Evolutionary conservation across 1,139 yeast species (phyloP).

Genomic region (Geotrichum macrosporum): DNA sequence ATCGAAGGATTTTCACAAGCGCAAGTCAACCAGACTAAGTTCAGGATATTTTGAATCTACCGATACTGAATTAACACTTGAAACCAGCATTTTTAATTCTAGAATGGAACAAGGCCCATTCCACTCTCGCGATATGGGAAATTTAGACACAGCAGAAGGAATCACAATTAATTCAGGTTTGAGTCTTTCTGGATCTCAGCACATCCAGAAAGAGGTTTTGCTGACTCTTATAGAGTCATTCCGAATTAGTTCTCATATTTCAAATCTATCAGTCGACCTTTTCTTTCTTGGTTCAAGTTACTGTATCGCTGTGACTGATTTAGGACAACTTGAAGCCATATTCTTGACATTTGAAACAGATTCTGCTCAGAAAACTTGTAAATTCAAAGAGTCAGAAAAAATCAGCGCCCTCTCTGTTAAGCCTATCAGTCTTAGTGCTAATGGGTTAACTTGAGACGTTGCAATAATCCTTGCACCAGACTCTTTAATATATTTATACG

Average conservation of each 20-base stretch:
- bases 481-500: conserved; percentile 44
- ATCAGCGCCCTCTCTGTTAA: conserved; percentile 8
- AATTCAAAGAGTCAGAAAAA: conserved; percentile 9
- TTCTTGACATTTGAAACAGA: conserved; percentile 12
- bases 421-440: conserved; percentile 2
- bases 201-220: conserved; percentile 12
- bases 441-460: conserved; percentile 4
- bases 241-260: conserved; percentile 3
- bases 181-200: conserved; percentile 5
- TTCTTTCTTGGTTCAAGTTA: background rate
- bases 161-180: conserved; percentile 4
- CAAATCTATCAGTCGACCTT: conserved; percentile 1
- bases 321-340: background rate
- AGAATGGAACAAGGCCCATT: conserved; percentile 14
- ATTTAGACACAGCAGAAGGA: conserved; percentile 9
- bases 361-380: background rate
- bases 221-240: conserved; percentile 14
- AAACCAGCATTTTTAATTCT: conserved; percentile 14
- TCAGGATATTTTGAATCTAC: conserved; percentile 9
- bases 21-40: conserved; percentile 20
- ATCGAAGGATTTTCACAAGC: conserved; percentile 13
- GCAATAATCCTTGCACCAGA: conserved; percentile 6
- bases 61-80: conserved; percentile 9
- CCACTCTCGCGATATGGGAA: conserved; percentile 12
- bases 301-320: conserved; percentile 1